These are phyloP conservation scores for Podospora pseudopauciseta DNA, from an alignment of 495 filamentous ascomycete species.

Conservation along the genomic window DNA sequence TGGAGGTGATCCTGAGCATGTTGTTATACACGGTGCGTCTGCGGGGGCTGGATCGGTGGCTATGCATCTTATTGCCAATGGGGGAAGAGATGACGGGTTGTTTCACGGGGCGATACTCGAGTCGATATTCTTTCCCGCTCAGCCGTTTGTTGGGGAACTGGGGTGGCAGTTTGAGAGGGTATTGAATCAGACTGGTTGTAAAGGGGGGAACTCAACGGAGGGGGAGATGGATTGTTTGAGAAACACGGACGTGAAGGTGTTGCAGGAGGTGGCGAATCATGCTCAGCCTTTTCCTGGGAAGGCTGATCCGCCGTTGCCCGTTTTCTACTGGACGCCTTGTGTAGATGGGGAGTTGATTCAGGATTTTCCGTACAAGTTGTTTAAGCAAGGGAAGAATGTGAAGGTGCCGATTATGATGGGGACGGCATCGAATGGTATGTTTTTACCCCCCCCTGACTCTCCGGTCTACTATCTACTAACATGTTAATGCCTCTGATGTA, in stretches of 20 bases:
- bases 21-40: slow-evolving; percentile 68
- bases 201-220: neutral
- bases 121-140: slow-evolving; percentile 45
- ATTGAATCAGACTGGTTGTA: slow-evolving; percentile 32
- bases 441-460: neutral
- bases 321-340: slow-evolving; percentile 58
- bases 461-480: neutral
- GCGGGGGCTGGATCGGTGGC: slow-evolving; percentile 66
- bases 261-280: slow-evolving; percentile 51
- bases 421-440: slow-evolving; percentile 43
- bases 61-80: slow-evolving; percentile 63
- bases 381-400: slow-evolving; percentile 28
- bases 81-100: slow-evolving; percentile 32
- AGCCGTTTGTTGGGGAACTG: slow-evolving; percentile 37
- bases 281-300: slow-evolving; percentile 44
- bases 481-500: neutral
- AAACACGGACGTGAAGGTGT: slow-evolving; percentile 37
- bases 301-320: slow-evolving; percentile 41
- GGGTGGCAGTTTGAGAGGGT: slow-evolving; percentile 44
- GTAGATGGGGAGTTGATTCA: slow-evolving; percentile 58
- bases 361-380: slow-evolving; percentile 33
- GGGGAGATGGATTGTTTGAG: slow-evolving; percentile 51
- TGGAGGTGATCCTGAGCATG: slow-evolving; percentile 67
- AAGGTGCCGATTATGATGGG: slow-evolving; percentile 36
- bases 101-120: slow-evolving; percentile 43